A percentile compares a stretch with the other conserved stretches of the same genome.
phyloP scores from a whole-genome alignment of 805 yeast species.

The Candida pseudoglaebosa region DNA sequence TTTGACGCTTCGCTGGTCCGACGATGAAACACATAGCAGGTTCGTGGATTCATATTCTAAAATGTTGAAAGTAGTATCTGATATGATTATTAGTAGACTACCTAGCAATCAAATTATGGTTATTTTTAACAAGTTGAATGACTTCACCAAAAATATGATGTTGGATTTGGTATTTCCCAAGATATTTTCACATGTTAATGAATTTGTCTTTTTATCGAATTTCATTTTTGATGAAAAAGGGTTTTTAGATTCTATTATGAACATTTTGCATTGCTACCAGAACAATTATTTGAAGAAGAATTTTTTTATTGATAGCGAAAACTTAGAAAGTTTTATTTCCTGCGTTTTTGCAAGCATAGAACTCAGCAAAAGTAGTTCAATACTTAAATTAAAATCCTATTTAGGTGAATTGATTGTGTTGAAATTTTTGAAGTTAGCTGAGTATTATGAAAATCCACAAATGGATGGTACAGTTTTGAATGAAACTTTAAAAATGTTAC shows the following conservation, averaged over 20 bases:
- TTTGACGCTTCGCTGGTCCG: conserved; percentile 22
- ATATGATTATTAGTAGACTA: conserved; percentile 31
- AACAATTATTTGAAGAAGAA: conserved; percentile 27
- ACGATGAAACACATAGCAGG: conserved; percentile 11
- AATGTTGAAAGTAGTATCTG: conserved; percentile 29
- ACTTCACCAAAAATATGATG: conserved; percentile 31
- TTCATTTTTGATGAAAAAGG: conserved; percentile 33
- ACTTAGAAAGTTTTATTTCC: conserved; percentile 22
- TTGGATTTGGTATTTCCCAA: conserved; percentile 33
- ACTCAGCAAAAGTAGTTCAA: conserved; percentile 3
- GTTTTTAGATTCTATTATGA: conserved; percentile 20
- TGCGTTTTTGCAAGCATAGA: conserved; percentile 34
- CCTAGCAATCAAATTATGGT: conserved; percentile 18
- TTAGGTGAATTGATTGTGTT: conserved; percentile 27
- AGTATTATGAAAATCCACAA: conserved; percentile 8
- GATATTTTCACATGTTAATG: conserved; percentile 32
- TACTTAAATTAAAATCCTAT: conserved; percentile 16
- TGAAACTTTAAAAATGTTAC: conserved; percentile 23
- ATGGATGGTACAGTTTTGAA: conserved; percentile 8
- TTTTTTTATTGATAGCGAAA: conserved; percentile 18
- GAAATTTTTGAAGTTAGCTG: conserved; percentile 23
- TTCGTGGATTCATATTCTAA: conserved; percentile 19
- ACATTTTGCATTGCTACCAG: conserved; percentile 24
- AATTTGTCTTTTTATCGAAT: conserved; percentile 28
- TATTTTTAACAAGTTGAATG: conserved; percentile 24